Evolutionary conservation across 371 early-diverging fungal genomes (phyloP).

Genomic region (Mucor plumbeus): DNA sequence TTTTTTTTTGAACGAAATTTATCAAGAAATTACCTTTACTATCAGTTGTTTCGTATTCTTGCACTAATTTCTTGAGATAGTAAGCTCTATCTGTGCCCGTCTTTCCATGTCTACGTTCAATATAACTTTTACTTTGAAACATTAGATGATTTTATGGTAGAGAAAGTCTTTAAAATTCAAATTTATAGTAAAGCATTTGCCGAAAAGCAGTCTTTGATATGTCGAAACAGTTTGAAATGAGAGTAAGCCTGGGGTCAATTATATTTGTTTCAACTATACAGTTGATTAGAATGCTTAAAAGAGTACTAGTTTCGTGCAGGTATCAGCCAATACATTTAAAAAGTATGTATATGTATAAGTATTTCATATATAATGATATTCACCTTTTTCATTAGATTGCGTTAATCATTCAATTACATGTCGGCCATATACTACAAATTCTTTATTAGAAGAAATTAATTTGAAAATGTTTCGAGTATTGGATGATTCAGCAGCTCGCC

Average conservation of each 20-base stretch:
- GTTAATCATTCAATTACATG: not conserved
- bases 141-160: conserved; percentile 4
- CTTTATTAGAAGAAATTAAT: conserved; percentile 16
- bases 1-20: not conserved
- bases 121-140: conserved; percentile 35
- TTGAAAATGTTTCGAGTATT: conserved; percentile 20
- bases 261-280: not conserved
- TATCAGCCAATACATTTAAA: not conserved
- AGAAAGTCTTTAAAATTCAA: too few species aligned
- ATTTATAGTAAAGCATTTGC: not conserved
- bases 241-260: not conserved
- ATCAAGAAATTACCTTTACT: conserved; percentile 30
- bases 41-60: conserved; percentile 45
- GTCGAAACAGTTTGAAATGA: not conserved
- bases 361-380: not conserved
- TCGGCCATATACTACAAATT: conserved; percentile 17
- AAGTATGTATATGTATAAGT: not conserved
- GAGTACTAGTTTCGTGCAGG: not conserved
- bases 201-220: conserved; percentile 6
- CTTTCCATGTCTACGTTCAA: conserved; percentile 28
- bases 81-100: conserved; percentile 29
- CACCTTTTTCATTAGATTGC: not conserved
- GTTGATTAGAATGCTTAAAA: not conserved
- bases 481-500: conserved; percentile 12
- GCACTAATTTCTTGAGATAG: conserved; percentile 41